A percentile compares a stretch with the other conserved stretches of the same genome.
Conservation (phyloP, 2,329 filamentous ascomycete species). For the Neonectria faginata region DNA sequence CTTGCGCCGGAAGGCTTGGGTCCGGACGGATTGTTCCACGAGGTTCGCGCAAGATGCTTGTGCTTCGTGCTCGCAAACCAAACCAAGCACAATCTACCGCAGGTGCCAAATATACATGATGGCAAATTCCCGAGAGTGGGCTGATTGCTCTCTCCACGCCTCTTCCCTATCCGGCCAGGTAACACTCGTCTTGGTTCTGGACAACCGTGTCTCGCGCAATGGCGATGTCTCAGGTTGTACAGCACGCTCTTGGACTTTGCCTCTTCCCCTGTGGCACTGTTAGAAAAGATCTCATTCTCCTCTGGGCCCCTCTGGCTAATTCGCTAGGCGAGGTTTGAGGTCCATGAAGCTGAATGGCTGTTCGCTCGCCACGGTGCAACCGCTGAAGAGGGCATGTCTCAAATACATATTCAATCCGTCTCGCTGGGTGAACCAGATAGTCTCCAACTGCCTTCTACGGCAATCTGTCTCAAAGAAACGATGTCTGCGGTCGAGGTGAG, state of each 20-base stretch:
- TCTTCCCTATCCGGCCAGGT: conserved; percentile 18
- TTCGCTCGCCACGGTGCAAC: conserved; percentile 43
- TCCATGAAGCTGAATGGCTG: conserved; percentile 38
- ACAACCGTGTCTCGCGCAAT: conserved; percentile 34
- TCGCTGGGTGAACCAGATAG: conserved; percentile 35
- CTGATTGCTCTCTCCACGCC: not conserved
- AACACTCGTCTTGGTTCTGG: conserved; percentile 33
- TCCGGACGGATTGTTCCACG: conserved; percentile 2
- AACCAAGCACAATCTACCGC: not conserved
- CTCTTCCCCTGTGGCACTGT: conserved; percentile 49
- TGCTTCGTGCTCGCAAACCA: conserved; percentile 2
- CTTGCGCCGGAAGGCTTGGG: conserved; percentile 22
- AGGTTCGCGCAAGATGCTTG: not conserved
- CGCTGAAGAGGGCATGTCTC: conserved; percentile 43
- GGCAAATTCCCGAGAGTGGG: conserved; percentile 5
- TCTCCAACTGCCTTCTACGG: conserved; percentile 33
- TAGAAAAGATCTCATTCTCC: conserved; percentile 46
- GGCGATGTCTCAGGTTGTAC: conserved; percentile 47
- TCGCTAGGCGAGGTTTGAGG: conserved; percentile 33
- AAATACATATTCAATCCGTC: conserved; percentile 47
- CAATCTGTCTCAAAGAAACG: conserved; percentile 44
- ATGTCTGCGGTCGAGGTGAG: conserved; percentile 31
- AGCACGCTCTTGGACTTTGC: conserved; percentile 52
- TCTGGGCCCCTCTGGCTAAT: conserved; percentile 21
- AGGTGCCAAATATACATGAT: conserved; percentile 8